phyloP scores from a whole-genome alignment of 768 basidiomycete species.

The Sporobolomyces pararoseus region DNA sequence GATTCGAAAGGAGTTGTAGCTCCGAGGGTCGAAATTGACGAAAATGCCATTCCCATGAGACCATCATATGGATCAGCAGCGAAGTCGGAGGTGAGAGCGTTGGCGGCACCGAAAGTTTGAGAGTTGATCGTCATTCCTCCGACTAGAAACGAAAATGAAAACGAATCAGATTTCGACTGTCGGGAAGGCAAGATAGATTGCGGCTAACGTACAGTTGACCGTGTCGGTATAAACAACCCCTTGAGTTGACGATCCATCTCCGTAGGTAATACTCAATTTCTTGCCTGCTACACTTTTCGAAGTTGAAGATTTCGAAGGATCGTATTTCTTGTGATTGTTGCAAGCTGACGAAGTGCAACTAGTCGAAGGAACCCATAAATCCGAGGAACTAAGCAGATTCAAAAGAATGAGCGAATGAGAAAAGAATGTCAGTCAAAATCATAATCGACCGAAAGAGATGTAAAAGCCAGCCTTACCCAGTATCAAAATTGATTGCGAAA shows the following conservation, averaged over 20 bases:
- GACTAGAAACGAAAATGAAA: constrained; percentile 40
- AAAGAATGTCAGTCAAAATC: constrained; percentile 1
- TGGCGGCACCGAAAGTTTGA: constrained; percentile 56
- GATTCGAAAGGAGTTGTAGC: constrained; percentile 41
- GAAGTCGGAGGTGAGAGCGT: constrained; percentile 37
- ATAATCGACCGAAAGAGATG: neutral
- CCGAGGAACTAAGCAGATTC: constrained; percentile 31
- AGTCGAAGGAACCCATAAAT: constrained; percentile 41
- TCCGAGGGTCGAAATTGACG: constrained; percentile 57
- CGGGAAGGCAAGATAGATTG: neutral
- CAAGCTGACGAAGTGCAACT: constrained; percentile 46
- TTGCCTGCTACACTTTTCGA: constrained; percentile 47
- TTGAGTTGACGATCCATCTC: constrained; percentile 55
- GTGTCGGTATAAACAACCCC: constrained; percentile 56
- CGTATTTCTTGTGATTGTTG: constrained; percentile 50
- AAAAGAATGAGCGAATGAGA: neutral
- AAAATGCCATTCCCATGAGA: constrained; percentile 44
- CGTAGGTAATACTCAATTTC: constrained; percentile 55
- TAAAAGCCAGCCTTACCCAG: constrained; percentile 21
- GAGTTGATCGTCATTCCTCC: constrained; percentile 52
- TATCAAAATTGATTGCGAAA: constrained; percentile 38
- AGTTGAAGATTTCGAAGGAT: constrained; percentile 48
- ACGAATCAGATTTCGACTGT: neutral
- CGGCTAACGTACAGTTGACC: constrained; percentile 46
- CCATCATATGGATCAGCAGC: constrained; percentile 41